Percentiles rank a stretch among this genome's conserved stretches.
Evolutionary conservation across 2,329 filamentous ascomycete species (phyloP).

Genomic region (Fusarium vanettenii): DNA sequence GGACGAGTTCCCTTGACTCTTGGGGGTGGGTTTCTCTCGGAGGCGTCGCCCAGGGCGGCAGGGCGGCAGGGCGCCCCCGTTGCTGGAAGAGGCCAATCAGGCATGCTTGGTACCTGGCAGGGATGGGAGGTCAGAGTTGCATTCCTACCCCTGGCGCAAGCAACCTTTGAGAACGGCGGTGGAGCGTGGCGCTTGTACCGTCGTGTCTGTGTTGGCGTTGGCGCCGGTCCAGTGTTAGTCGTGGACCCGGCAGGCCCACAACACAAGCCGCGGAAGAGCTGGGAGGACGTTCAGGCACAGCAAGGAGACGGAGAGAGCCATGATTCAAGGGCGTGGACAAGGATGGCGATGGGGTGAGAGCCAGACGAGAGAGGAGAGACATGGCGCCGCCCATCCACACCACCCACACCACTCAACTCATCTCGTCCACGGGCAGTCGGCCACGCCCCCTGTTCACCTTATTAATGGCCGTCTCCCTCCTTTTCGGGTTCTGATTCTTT

Average conservation of each 20-base stretch:
- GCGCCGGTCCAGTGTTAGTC: constrained; percentile 20
- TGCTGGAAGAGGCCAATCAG: constrained; percentile 32
- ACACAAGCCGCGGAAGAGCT: constrained; percentile 12
- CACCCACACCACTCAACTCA: constrained; percentile 17
- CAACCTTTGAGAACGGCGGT: constrained; percentile 36
- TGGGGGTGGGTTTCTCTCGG: background rate
- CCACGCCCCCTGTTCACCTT: constrained; percentile 43
- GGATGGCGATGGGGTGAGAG: constrained; percentile 23
- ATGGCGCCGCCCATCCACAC: constrained; percentile 29
- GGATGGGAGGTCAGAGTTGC: constrained; percentile 12
- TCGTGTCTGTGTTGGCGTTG: constrained; percentile 32
- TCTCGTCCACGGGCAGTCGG: constrained; percentile 11
- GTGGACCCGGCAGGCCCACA: constrained; percentile 21
- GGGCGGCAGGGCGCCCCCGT: constrained; percentile 11
- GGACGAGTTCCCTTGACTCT: constrained; percentile 1
- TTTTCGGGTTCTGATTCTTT: constrained; percentile 14
- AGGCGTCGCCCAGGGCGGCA: constrained; percentile 13
- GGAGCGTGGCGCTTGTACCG: constrained; percentile 25
- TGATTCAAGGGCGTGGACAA: constrained; percentile 19
- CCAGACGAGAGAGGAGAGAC: constrained; percentile 25
- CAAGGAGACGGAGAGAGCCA: constrained; percentile 1
- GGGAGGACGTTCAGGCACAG: constrained; percentile 12
- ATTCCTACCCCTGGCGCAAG: constrained; percentile 21
- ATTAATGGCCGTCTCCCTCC: constrained; percentile 45
- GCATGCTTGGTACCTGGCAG: constrained; percentile 38